phyloP scores from a whole-genome alignment of 345 rosid species.

The Sisymbrium altissimum region DNA sequence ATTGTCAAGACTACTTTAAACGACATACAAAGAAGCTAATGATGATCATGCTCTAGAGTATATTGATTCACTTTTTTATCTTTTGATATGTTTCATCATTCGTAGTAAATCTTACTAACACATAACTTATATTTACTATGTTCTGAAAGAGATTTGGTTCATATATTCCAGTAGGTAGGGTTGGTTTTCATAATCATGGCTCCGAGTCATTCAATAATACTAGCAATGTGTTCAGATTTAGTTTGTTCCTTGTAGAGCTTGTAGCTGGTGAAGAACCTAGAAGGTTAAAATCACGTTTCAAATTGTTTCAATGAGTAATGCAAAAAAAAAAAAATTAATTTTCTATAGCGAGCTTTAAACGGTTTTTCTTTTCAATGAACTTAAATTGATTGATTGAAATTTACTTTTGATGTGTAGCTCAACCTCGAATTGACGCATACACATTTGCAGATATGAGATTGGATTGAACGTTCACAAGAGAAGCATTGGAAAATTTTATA shows the following conservation, averaged over 20 bases:
- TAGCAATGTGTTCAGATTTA: slow-evolving; percentile 53
- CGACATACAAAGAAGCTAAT: slow-evolving; percentile 39
- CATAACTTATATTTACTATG: background rate
- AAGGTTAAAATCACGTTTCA: background rate
- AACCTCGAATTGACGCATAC: slow-evolving; percentile 36
- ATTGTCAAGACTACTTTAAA: slow-evolving; percentile 41
- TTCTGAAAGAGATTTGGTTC: background rate
- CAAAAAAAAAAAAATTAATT: background rate
- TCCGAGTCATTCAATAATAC: slow-evolving; percentile 24
- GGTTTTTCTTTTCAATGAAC: background rate
- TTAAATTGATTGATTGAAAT: background rate
- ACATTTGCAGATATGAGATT: slow-evolving; percentile 53
- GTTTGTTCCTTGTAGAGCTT: slow-evolving; percentile 72
- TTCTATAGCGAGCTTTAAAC: background rate
- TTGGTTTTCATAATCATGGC: background rate
- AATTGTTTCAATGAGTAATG: slow-evolving; percentile 50
- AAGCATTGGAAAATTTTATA: slow-evolving; percentile 43
- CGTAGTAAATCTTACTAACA: background rate
- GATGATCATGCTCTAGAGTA: too few relatives aligned
- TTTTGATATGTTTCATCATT: background rate
- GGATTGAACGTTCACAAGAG: slow-evolving; percentile 45
- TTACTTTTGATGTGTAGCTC: slow-evolving; percentile 36
- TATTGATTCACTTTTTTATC: background rate
- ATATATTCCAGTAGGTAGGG: background rate
- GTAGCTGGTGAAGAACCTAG: slow-evolving; percentile 48